Evolutionary conservation across 192 early-diverging fungal genomes (phyloP).

Genomic region (Podila minutissima): DNA sequence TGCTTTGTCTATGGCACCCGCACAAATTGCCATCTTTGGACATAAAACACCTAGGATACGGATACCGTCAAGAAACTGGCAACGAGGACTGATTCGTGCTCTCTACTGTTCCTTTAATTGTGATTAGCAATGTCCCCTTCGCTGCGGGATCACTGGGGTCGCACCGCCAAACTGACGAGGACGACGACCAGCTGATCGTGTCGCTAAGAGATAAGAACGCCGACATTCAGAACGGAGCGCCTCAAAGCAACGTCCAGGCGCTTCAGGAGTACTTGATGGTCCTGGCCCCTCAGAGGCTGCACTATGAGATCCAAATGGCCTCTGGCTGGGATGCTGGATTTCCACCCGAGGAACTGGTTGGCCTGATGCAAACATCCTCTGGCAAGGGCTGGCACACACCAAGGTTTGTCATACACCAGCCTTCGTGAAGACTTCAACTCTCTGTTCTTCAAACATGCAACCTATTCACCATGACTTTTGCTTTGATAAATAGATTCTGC

Average conservation of each 20-base stretch:
- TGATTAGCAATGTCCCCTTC: slow-evolving; percentile 25
- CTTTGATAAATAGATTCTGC: slow-evolving; percentile 66
- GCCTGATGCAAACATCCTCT: slow-evolving; percentile 33
- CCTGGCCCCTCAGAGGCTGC: slow-evolving; percentile 37
- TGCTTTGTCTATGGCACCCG: neutral
- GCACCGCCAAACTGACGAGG: slow-evolving; percentile 21
- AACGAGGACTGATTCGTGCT: neutral
- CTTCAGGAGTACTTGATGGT: slow-evolving; percentile 51
- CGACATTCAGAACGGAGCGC: slow-evolving; percentile 17
- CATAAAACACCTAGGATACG: too few species aligned
- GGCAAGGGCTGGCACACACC: slow-evolving; percentile 62
- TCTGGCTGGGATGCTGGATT: slow-evolving; percentile 56
- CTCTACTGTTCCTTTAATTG: neutral
- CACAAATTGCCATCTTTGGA: too few species aligned
- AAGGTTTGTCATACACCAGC: slow-evolving; percentile 31
- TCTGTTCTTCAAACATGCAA: neutral
- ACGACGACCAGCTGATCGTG: slow-evolving; percentile 34
- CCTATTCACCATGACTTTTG: slow-evolving; percentile 3
- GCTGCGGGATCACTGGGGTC: slow-evolving; percentile 38
- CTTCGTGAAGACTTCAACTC: neutral
- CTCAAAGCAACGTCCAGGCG: slow-evolving; percentile 35
- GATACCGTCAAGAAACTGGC: too few species aligned
- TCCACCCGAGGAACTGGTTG: slow-evolving; percentile 54
- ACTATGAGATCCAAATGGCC: slow-evolving; percentile 49
- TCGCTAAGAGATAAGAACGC: slow-evolving; percentile 15